Evolutionary conservation across 495 filamentous ascomycete genomes (phyloP).

Genomic region (Halenospora varia): DNA sequence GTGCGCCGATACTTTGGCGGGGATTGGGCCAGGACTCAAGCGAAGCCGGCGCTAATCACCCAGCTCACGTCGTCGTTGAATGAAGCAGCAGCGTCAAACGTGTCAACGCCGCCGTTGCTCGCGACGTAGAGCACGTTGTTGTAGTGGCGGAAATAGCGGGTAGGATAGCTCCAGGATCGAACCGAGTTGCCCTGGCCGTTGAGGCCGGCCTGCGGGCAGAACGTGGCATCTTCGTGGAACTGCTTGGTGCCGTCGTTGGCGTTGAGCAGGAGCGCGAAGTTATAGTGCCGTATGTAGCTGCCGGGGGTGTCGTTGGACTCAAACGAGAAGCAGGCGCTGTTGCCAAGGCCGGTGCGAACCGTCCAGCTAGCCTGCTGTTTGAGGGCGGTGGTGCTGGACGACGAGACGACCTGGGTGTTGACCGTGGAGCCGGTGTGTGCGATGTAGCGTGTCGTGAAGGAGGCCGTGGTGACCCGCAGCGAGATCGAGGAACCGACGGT

Average conservation of each 20-base stretch:
- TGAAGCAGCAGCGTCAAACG: constrained; percentile 40
- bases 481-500: constrained; percentile 46
- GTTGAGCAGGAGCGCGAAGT: constrained; percentile 41
- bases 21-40: constrained; percentile 28
- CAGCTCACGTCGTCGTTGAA: constrained; percentile 52
- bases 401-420: constrained; percentile 48
- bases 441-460: constrained; percentile 46
- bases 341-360: constrained; percentile 46
- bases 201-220: constrained; percentile 44
- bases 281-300: constrained; percentile 48
- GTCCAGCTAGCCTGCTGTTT: constrained; percentile 51
- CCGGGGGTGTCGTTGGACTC: constrained; percentile 52
- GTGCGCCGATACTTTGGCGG: no score
- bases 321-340: constrained; percentile 51
- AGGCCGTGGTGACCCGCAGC: constrained; percentile 43
- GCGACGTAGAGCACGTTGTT: constrained; percentile 40
- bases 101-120: constrained; percentile 48
- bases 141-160: constrained; percentile 51
- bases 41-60: constrained; percentile 39
- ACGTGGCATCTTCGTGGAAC: constrained; percentile 52
- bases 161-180: constrained; percentile 53
- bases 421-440: constrained; percentile 43
- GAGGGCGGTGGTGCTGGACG: constrained; percentile 41
- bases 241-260: constrained; percentile 47
- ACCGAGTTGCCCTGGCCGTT: constrained; percentile 44